These are phyloP conservation scores for Saccharomycopsis vini DNA, from an alignment of 805 yeast species.

Conservation along the genomic window DNA sequence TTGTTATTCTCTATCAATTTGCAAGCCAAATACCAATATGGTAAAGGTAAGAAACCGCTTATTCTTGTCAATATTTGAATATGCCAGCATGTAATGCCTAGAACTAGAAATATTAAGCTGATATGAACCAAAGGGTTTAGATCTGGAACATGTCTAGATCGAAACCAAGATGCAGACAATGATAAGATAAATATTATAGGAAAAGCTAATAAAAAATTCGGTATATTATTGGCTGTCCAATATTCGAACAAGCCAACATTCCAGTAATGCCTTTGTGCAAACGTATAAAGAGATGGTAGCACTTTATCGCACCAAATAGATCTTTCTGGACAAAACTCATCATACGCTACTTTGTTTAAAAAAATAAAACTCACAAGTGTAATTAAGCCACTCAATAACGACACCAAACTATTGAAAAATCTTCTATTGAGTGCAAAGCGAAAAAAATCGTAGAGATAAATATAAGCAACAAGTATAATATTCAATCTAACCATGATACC, in stretches of 20 bases:
- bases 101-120: constrained; percentile 35
- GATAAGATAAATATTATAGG: constrained; percentile 52
- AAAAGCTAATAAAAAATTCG: constrained; percentile 67
- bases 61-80: constrained; percentile 81
- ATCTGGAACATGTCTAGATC: constrained; percentile 27
- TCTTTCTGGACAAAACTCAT: constrained; percentile 55
- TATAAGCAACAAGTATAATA: constrained; percentile 60
- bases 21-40: constrained; percentile 61
- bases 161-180: constrained; percentile 33
- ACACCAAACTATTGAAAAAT: constrained; percentile 22
- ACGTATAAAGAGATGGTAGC: constrained; percentile 55
- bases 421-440: constrained; percentile 14
- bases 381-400: constrained; percentile 48
- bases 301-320: constrained; percentile 66
- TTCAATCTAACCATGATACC: constrained; percentile 68
- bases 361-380: constrained; percentile 38
- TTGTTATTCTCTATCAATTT: constrained; percentile 22
- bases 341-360: constrained; percentile 47
- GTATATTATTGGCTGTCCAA: constrained; percentile 76
- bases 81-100: constrained; percentile 60
- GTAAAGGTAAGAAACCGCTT: constrained; percentile 66
- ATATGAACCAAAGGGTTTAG: constrained; percentile 34
- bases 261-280: constrained; percentile 81
- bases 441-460: constrained; percentile 49
- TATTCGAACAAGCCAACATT: constrained; percentile 69